Base-by-base conservation (phyloP, 306 rosid species). In the Acacia melanoxylon region DNA sequence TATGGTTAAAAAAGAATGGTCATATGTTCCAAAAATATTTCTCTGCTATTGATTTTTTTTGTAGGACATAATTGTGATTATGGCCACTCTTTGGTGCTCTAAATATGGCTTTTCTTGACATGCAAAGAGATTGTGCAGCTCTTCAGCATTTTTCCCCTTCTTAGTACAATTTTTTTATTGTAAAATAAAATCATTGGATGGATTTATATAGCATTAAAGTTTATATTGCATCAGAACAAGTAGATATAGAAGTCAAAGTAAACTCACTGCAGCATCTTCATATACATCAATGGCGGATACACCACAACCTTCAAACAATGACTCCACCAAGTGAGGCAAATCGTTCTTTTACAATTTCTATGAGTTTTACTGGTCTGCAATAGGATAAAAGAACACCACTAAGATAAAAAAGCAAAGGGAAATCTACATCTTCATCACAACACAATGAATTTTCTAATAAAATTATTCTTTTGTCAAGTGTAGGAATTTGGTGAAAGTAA, bases 191-290 rank as follows among this genome's bases (percentile, higher is more conserved):
- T 58, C 65, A 58, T 22, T 83, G 44, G 51, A 48, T 45, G n/a
- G 54, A 44, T 76, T 5, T 62, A 46, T 80, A 76, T 75, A 74
- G 51, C 40, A 25, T 41, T 17, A 20, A 42, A 78, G 52, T 76
- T 9, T 31, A 29, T 4, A 67, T 66, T 83, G 63, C 54, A 37
- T 69, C 20, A 83, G 24, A 76, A 63, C 22, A 76, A 76, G 83
- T 71, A 72, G 61, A 35, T 54, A 67, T 66, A 48, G 27, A 69
- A 76, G 81, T 70, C 62, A 79, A 72, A 74, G 81, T 67, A 75
- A 85, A 88, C 99, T 95, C 92, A 93, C 97, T 10, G 92, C 97
- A 73, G 92, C 91, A 80, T 95, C 97, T 17, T 95, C 95, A 52
- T 89, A 95, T 54, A 93, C 68, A 75, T 79, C 70, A 59, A 95